Base-by-base conservation (phyloP, 768 basidiomycete species). In the Suillus fuscotomentosus region DNA sequence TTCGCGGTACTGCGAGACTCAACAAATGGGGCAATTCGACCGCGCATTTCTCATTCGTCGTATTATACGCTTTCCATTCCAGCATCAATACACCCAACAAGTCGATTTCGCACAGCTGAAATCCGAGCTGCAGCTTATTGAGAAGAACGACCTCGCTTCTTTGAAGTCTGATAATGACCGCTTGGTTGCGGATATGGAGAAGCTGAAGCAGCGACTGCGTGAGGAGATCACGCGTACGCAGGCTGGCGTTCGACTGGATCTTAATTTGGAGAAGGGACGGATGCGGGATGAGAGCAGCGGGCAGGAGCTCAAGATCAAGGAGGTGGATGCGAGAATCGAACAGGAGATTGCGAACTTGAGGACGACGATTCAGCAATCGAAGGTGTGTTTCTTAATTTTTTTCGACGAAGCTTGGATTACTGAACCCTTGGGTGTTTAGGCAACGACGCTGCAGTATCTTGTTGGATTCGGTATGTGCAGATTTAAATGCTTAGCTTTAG, bases 71-170 rank as follows among this genome's bases (percentile, higher is more conserved):
- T 7, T 13, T 5, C 17, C 51, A 48, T 39, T 65, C 51, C 66
- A 95, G 94, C 89, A 92, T 70, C 92, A 94, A 70, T 95, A 95
- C 76, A 95, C 92, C 36, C 94, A 96, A 73, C 93, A 95, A 79
- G 96, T 99, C 63, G 96, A 98, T 78, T 97, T 98, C 76, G 92
- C 95, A 3, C 92, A 95, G 75, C 88, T 96, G 67, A 97, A 97
- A 80, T 96, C 95, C 24, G 97, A 97, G 76, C 84, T 99, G 36
- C 93, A 98, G 77, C 81, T 99, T 43, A 94, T 92, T 83, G 95
- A 97, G 81, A 95, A 95, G 85, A 97, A 98, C 69, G 97, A 99
- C 72, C 83, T 97, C 41, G 88, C 94, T 31, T 90, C 92, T 85
- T 88, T 99, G 79, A 97, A 95, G 77, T 90, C 94, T 24, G 97